Evolutionary conservation across 768 basidiomycete genomes (phyloP).

Genomic region (Pisolithus marmoratus): DNA sequence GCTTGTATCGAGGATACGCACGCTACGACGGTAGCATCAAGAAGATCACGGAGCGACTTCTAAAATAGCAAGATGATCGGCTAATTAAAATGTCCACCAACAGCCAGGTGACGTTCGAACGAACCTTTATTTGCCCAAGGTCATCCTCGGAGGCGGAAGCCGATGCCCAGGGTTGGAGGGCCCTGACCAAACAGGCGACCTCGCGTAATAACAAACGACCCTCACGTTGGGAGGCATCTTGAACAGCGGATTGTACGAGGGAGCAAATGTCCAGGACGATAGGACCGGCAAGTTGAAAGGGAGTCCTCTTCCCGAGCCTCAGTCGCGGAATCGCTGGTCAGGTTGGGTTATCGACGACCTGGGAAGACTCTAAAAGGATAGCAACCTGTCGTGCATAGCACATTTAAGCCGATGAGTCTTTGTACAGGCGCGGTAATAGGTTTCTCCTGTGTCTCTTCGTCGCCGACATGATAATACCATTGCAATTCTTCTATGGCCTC

Average conservation of each 20-base stretch:
- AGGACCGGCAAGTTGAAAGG: conserved; percentile 17
- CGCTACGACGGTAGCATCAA: conserved; percentile 32
- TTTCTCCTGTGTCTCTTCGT: conserved; percentile 11
- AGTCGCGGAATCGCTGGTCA: conserved; percentile 20
- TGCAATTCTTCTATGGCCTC: conserved; percentile 33
- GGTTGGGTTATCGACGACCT: background rate
- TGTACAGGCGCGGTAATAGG: conserved; percentile 6
- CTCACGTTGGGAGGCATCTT: conserved; percentile 6
- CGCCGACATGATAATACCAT: conserved; percentile 8
- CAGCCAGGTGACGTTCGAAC: background rate
- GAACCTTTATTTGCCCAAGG: conserved; percentile 17
- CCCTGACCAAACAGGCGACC: conserved; percentile 12
- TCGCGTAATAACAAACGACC: conserved; percentile 18
- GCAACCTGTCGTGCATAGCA: conserved; percentile 20
- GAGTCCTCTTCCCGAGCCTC: conserved; percentile 18
- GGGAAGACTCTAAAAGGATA: background rate
- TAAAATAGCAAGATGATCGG: conserved; percentile 7
- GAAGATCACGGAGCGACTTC: conserved; percentile 23
- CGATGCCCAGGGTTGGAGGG: conserved; percentile 13
- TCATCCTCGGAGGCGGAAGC: background rate
- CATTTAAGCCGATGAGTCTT: conserved; percentile 11
- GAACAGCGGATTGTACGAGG: conserved; percentile 14
- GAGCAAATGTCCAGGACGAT: conserved; percentile 10
- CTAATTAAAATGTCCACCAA: background rate
- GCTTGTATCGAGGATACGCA: conserved; percentile 37